These are phyloP conservation scores for Zasmidium citrigriseum DNA, from an alignment of 2,329 filamentous ascomycete species.

Conservation along the genomic window DNA sequence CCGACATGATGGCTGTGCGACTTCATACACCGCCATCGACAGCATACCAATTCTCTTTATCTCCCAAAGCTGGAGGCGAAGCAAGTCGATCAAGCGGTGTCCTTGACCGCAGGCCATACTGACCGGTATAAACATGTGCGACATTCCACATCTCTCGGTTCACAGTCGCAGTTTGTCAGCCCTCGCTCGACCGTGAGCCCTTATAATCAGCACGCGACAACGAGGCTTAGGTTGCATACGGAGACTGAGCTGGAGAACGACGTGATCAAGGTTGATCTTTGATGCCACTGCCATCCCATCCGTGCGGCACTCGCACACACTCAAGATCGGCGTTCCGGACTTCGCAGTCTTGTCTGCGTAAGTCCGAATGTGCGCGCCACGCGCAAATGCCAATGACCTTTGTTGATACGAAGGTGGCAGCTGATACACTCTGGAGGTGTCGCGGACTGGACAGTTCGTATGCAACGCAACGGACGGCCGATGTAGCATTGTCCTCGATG, in stretches of 20 bases:
- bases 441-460: no score
- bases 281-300: neutral
- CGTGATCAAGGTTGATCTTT: no score
- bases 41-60: neutral
- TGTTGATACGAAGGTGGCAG: no score
- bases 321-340: neutral
- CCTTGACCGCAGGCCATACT: neutral
- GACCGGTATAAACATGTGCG: neutral
- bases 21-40: neutral
- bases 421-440: no score
- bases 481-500: neutral
- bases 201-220: neutral
- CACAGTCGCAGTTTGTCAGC: neutral
- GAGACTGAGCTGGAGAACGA: neutral
- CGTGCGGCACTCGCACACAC: neutral
- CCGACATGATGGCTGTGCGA: neutral
- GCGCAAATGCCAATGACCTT: neutral
- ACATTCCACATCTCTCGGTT: neutral
- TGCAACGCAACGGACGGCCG: no score
- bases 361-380: neutral
- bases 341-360: neutral
- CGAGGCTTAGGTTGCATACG: neutral
- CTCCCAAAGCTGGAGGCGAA: neutral
- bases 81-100: neutral
- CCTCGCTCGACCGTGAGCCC: neutral